These are phyloP conservation scores for Yamadazyma kitorensis DNA, from an alignment of 805 yeast species.

Conservation along the genomic window DNA sequence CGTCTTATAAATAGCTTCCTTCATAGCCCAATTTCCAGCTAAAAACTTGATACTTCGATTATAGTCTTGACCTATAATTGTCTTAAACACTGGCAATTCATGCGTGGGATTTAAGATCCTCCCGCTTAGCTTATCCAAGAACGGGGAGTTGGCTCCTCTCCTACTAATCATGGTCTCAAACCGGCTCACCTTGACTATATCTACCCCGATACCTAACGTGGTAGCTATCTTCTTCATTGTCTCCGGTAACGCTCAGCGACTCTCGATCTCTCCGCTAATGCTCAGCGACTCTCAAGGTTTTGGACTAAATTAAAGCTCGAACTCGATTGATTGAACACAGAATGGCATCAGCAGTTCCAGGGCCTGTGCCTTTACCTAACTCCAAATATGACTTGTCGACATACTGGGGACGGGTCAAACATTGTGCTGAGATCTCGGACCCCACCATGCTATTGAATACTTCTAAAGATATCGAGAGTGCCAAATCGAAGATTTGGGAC, in stretches of 20 bases:
- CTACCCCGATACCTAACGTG: conserved; percentile 54
- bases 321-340: too few species aligned
- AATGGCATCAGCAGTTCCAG: conserved; percentile 90
- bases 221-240: conserved; percentile 8
- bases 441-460: conserved; percentile 86
- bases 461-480: conserved; percentile 54
- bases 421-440: conserved; percentile 89
- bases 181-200: conserved; percentile 47
- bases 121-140: conserved; percentile 31
- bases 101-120: conserved; percentile 50
- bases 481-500: conserved; percentile 65
- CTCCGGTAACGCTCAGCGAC: background rate
- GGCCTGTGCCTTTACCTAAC: conserved; percentile 74
- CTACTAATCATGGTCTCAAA: conserved; percentile 40
- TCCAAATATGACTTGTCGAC: conserved; percentile 78
- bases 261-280: background rate
- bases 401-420: conserved; percentile 92
- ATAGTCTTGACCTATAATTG: conserved; percentile 13
- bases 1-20: conserved; percentile 71
- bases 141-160: conserved; percentile 12
- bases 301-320: background rate
- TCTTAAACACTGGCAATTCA: conserved; percentile 29
- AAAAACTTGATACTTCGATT: conserved; percentile 32
- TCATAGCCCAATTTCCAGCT: conserved; percentile 67
- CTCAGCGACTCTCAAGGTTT: background rate